Conservation (phyloP, 1,284 basidiomycete genomes). For the Moesziomyces sp. region DNA sequence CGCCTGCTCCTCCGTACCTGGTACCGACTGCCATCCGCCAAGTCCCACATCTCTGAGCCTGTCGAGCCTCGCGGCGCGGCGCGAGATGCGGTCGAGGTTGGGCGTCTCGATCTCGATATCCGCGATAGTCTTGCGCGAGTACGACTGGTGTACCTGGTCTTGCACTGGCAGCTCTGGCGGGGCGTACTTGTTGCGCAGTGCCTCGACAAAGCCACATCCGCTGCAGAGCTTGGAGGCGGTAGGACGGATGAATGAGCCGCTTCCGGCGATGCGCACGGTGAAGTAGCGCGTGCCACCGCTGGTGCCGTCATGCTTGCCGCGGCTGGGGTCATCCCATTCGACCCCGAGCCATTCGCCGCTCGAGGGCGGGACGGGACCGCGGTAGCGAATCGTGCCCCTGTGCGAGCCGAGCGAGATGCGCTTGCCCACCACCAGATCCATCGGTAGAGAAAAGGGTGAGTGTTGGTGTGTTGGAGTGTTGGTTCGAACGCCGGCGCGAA, state of each 20-base stretch:
- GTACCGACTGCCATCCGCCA: slow-evolving; percentile 70
- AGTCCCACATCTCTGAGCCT: slow-evolving; percentile 81
- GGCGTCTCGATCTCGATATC: slow-evolving; percentile 87
- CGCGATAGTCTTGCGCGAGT: slow-evolving; percentile 45
- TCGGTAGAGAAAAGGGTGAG: neutral
- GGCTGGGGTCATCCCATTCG: slow-evolving; percentile 87
- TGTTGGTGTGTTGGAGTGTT: slow-evolving; percentile 17
- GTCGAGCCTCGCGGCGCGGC: slow-evolving; percentile 77
- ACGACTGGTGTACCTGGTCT: slow-evolving; percentile 70
- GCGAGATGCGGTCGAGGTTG: slow-evolving; percentile 79
- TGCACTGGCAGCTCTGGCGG: neutral
- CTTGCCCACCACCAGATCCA: slow-evolving; percentile 31
- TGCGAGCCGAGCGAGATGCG: slow-evolving; percentile 49
- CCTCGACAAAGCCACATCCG: slow-evolving; percentile 76
- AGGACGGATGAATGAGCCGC: slow-evolving; percentile 57
- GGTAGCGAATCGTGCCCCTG: slow-evolving; percentile 75
- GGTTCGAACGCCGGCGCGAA: neutral
- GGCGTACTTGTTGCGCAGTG: slow-evolving; percentile 71
- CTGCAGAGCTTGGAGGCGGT: slow-evolving; percentile 40
- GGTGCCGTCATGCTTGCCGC: slow-evolving; percentile 87
- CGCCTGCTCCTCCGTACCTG: neutral
- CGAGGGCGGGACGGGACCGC: slow-evolving; percentile 77
- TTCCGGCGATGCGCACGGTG: slow-evolving; percentile 43
- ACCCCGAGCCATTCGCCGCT: slow-evolving; percentile 86
- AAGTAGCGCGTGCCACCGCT: slow-evolving; percentile 82